Conservation (phyloP, 148 eudicot species). For the Amaranthus cruentus region DNA sequence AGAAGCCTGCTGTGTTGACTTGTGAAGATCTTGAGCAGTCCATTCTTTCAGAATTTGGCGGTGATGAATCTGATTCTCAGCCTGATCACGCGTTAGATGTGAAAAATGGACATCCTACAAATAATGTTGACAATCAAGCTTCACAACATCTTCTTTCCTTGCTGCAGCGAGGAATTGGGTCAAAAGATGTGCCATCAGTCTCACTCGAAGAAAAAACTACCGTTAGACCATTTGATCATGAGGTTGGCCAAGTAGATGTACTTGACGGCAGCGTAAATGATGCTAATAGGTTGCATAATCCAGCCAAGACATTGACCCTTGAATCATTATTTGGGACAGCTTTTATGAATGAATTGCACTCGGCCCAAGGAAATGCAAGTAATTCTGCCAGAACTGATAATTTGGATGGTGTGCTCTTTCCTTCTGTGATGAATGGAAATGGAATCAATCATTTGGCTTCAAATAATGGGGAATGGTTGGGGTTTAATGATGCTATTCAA, state of each 20-base stretch:
- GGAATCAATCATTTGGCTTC: conserved; percentile 28
- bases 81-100: conserved; percentile 24
- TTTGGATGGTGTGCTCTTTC: conserved; percentile 22
- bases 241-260: conserved; percentile 22
- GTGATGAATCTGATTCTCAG: conserved; percentile 31
- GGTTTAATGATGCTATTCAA: conserved; percentile 35
- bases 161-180: conserved; percentile 51
- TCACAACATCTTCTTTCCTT: conserved; percentile 85
- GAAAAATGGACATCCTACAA: conserved; percentile 32
- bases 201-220: conserved; percentile 29
- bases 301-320: conserved; percentile 55
- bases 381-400: conserved; percentile 40
- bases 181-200: conserved; percentile 20
- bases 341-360: conserved; percentile 88
- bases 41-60: conserved; percentile 62
- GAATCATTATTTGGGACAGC: conserved; percentile 85
- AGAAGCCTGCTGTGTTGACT: conserved; percentile 65
- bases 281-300: conserved; percentile 25
- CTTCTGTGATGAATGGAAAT: conserved; percentile 27
- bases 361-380: conserved; percentile 48
- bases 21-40: conserved; percentile 97
- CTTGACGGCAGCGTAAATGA: conserved; percentile 26
- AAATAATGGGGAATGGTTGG: conserved; percentile 42
- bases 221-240: conserved; percentile 18
- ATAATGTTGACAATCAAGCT: conserved; percentile 44